Base-by-base conservation (phyloP, 2,329 filamentous ascomycete species). In the Fusarium decemcellulare region DNA sequence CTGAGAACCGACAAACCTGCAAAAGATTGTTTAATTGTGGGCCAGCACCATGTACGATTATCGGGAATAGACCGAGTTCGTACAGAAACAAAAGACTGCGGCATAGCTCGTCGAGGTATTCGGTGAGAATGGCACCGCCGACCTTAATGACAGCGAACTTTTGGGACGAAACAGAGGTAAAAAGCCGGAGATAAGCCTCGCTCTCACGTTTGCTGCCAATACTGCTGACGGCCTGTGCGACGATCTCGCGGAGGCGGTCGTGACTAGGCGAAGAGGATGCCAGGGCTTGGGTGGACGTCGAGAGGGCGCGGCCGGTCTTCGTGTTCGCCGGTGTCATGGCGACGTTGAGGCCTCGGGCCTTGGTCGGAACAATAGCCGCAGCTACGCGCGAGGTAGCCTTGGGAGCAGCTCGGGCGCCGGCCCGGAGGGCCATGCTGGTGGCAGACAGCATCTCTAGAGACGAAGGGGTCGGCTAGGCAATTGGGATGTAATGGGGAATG, bases 61-160 rank as follows among this genome's bases (percentile, higher is more conserved):
- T 92, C 48, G 96, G 96, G 83, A 94, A 98, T 42, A 99, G 88
- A 42, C 95, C 94, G 77, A 98, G 94, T 85, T 97, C 93, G 82
- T 97, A 95, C 52, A 98, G 89, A 82, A 98, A 97, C 30, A 94
- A 92, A 63, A 98, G 87, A 52, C 93, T 95, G 59, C 92, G 92
- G 78, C 94, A 97, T 59, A 99, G 89, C 76, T 95, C 94, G 80
- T 97, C 93, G 59, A 98, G 87, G 81, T 98, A 92, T 79, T 98
- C 95, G 65, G 94, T 97, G 76, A 99, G 88, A 76, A 98, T 98
- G 68, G 95, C 96, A 67, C 95, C 96, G 67, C 95, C 96, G 59
- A 98, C 95, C 86, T 99, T 99, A 82, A 99, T 97, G 51, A 99
- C 95, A 72, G 95, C 95, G 81, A 98, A 99, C 78, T 97, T 94